phyloP scores from a whole-genome alignment of 202 grass and related monocot species.

The Panicum hallii region DNA sequence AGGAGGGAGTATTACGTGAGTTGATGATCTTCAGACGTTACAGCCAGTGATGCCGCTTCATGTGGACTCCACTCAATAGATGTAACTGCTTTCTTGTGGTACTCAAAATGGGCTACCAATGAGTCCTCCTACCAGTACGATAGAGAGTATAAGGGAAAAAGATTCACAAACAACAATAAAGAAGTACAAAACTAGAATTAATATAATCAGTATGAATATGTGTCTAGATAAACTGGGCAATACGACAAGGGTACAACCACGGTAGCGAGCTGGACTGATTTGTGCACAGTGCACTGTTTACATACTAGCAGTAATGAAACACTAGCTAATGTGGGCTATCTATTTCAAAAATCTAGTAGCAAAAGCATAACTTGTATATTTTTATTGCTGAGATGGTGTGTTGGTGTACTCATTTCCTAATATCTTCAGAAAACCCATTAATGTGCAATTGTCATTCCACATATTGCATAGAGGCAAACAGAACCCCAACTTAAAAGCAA shows the following conservation, averaged over 20 bases:
- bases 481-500: no score
- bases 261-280: not conserved
- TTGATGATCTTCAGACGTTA: conserved; percentile 86
- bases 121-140: conserved; percentile 55
- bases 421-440: not conserved
- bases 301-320: conserved; percentile 17
- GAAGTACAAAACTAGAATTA: not conserved
- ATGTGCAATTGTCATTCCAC: not conserved
- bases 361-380: not conserved
- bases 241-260: not conserved
- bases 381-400: not conserved
- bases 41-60: conserved; percentile 86
- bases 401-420: not conserved
- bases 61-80: conserved; percentile 95
- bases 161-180: not conserved
- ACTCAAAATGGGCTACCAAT: conserved; percentile 76
- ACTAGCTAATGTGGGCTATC: not conserved
- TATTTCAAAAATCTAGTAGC: conserved; percentile 2
- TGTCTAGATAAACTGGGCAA: not conserved
- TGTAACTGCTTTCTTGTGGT: conserved; percentile 87
- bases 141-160: conserved; percentile 1
- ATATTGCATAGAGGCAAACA: not conserved
- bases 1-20: conserved; percentile 63
- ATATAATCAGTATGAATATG: not conserved
- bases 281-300: conserved; percentile 2